Percentiles rank a stretch among this genome's conserved stretches.
These are phyloP conservation scores for Lippia alba DNA, from an alignment of 305 asterid species.

Conservation along the genomic window DNA sequence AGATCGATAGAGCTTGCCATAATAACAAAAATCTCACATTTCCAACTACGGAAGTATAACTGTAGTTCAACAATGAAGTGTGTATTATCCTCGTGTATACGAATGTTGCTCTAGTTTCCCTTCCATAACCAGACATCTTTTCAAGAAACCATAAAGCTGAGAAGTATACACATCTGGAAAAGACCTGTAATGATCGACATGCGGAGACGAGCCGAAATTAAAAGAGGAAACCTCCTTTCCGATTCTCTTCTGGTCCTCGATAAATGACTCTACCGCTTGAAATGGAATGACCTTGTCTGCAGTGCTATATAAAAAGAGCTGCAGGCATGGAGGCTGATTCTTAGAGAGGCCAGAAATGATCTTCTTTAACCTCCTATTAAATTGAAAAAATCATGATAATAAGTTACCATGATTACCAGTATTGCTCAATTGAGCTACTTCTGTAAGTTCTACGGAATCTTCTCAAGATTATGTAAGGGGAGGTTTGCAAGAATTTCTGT, in stretches of 20 bases:
- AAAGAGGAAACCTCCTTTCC: conserved; percentile 60
- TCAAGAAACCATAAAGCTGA: conserved; percentile 60
- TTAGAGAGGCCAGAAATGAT: conserved; percentile 48
- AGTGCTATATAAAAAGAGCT: conserved; percentile 78
- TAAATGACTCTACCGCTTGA: conserved; percentile 63
- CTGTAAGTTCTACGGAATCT: too few relatives aligned
- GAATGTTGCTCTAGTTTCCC: conserved; percentile 31
- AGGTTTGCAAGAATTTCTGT: too few relatives aligned
- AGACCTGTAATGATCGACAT: conserved; percentile 84
- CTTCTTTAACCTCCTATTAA: conserved; percentile 67
- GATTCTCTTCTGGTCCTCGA: conserved; percentile 59
- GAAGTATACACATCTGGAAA: conserved; percentile 60
- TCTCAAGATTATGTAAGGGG: too few relatives aligned
- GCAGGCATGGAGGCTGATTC: conserved; percentile 80
- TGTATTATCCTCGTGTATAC: not conserved
- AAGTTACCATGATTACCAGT: too few relatives aligned
- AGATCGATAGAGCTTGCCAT: too few relatives aligned
- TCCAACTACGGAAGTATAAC: too few relatives aligned
- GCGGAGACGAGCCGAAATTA: conserved; percentile 81
- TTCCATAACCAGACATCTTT: conserved; percentile 45
- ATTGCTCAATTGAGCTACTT: too few relatives aligned
- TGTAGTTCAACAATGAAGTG: not conserved
- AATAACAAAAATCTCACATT: too few relatives aligned
- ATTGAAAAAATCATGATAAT: not conserved
- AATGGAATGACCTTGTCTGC: conserved; percentile 84